A percentile compares a stretch with the other conserved stretches of the same genome.
These are phyloP conservation scores for Trichoderma asperellum DNA, from an alignment of 2,329 filamentous ascomycete species.

Conservation along the genomic window DNA sequence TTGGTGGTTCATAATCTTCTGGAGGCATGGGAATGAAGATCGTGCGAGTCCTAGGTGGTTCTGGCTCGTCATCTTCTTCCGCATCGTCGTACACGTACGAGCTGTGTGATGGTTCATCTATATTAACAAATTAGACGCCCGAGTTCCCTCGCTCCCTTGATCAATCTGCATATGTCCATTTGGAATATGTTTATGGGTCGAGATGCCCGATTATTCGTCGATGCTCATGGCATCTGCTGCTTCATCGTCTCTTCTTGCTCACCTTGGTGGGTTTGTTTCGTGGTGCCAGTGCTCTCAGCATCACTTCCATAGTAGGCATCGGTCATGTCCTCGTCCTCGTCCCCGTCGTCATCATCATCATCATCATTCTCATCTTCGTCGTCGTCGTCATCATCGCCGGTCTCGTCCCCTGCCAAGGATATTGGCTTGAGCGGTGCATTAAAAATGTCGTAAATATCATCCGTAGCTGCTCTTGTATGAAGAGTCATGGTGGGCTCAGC, in stretches of 20 bases:
- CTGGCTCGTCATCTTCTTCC: slow-evolving; percentile 27
- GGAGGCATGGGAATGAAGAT: slow-evolving; percentile 80
- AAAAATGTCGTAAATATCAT: slow-evolving; percentile 97
- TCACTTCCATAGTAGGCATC: slow-evolving; percentile 81
- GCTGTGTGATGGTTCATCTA: slow-evolving; percentile 34
- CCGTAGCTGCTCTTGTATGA: slow-evolving; percentile 90
- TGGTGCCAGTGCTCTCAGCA: slow-evolving; percentile 81
- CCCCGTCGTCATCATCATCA: slow-evolving; percentile 31
- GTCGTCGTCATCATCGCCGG: slow-evolving; percentile 39
- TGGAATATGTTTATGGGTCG: slow-evolving; percentile 71
- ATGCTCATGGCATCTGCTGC: slow-evolving; percentile 64
- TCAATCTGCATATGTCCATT: slow-evolving; percentile 23
- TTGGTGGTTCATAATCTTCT: slow-evolving; percentile 82
- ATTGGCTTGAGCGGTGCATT: slow-evolving; percentile 67
- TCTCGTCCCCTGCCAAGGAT: slow-evolving; percentile 44
- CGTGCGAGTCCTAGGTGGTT: slow-evolving; percentile 59
- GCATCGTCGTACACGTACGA: slow-evolving; percentile 26
- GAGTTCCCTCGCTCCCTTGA: slow-evolving; percentile 44
- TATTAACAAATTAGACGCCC: slow-evolving; percentile 41
- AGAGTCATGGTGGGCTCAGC: slow-evolving; percentile 97
- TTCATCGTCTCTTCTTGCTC: slow-evolving; percentile 52
- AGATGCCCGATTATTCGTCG: slow-evolving; percentile 90
- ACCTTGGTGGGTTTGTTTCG: slow-evolving; percentile 62
- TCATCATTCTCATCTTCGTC: neutral
- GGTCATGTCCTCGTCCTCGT: slow-evolving; percentile 71